These are phyloP conservation scores for Chlorophyllum brunneum DNA, from an alignment of 768 basidiomycete genomes.

Conservation along the genomic window DNA sequence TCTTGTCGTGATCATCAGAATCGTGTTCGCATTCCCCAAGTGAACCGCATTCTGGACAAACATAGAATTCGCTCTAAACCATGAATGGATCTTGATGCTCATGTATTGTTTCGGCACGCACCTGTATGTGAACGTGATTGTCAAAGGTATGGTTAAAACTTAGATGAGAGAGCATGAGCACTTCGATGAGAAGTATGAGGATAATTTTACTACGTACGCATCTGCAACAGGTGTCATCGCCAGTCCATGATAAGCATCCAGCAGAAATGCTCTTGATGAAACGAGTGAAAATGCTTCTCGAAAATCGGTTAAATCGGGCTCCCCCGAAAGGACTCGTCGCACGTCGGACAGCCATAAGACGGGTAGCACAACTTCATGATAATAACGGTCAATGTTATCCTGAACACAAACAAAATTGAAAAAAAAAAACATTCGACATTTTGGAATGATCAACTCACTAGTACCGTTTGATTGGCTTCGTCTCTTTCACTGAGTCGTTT, in stretches of 20 bases:
- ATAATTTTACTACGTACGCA: slow-evolving; percentile 43
- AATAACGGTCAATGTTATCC: slow-evolving; percentile 35
- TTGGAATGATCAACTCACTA: not conserved
- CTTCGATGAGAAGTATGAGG: not conserved
- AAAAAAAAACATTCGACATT: not conserved
- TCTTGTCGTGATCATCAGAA: slow-evolving; percentile 22
- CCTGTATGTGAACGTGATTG: slow-evolving; percentile 74
- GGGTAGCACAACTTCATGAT: slow-evolving; percentile 29
- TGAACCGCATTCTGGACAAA: slow-evolving; percentile 71
- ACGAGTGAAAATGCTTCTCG: slow-evolving; percentile 59
- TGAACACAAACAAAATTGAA: slow-evolving; percentile 15
- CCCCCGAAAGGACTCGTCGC: slow-evolving; percentile 10
- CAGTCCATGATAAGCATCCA: slow-evolving; percentile 77
- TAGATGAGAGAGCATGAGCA: slow-evolving; percentile 5
- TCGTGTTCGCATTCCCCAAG: slow-evolving; percentile 68
- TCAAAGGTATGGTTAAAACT: slow-evolving; percentile 75
- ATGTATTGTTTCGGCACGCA: slow-evolving; percentile 24
- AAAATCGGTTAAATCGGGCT: slow-evolving; percentile 38
- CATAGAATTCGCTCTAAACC: slow-evolving; percentile 64
- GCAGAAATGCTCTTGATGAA: slow-evolving; percentile 77
- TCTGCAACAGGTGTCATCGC: slow-evolving; percentile 87
- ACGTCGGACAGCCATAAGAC: slow-evolving; percentile 21
- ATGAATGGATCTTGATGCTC: slow-evolving; percentile 12
- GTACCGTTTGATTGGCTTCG: slow-evolving; percentile 20
- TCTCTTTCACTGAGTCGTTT: slow-evolving; percentile 43